A percentile compares a stretch with the other conserved stretches of the same genome.
These are phyloP conservation scores for Blastocystis hominis DNA, from an alignment of 352 stramenopile species.

Conservation along the genomic window DNA sequence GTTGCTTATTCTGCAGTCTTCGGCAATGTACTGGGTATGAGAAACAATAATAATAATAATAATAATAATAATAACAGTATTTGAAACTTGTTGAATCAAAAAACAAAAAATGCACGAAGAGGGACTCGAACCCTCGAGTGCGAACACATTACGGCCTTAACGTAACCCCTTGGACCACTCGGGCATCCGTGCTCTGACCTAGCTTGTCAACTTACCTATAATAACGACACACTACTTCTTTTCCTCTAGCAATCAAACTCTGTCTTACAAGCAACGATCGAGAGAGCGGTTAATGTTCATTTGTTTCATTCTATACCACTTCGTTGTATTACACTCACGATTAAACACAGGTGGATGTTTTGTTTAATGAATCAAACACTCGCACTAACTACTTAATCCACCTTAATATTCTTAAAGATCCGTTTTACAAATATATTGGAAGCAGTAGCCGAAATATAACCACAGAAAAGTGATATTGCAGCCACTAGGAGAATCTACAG, in stretches of 20 bases:
- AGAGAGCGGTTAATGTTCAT: too few relatives aligned
- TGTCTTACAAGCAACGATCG: neutral
- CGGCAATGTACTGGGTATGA: neutral
- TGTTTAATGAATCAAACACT: neutral
- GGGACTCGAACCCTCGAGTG: conserved; percentile 51
- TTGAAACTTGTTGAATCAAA: neutral
- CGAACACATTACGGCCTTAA: conserved; percentile 55
- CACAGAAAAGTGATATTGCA: conserved; percentile 58
- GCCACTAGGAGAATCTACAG: conserved; percentile 81
- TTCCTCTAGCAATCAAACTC: neutral
- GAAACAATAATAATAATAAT: neutral
- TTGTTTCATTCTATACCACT: too few relatives aligned
- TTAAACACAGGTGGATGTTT: too few relatives aligned
- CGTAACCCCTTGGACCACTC: conserved; percentile 52
- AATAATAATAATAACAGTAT: neutral
- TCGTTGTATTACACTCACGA: too few relatives aligned
- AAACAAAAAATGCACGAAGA: conserved; percentile 51
- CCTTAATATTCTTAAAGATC: conserved; percentile 88
- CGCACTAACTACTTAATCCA: conserved; percentile 68
- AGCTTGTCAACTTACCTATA: neutral
- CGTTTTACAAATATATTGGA: conserved; percentile 82
- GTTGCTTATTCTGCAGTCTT: too few relatives aligned
- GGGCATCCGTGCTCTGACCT: conserved; percentile 17
- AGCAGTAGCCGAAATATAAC: conserved; percentile 67
- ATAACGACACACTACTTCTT: neutral